Base-by-base conservation (phyloP, 2,329 filamentous ascomycete genomes). In the Colletotrichum musae region DNA sequence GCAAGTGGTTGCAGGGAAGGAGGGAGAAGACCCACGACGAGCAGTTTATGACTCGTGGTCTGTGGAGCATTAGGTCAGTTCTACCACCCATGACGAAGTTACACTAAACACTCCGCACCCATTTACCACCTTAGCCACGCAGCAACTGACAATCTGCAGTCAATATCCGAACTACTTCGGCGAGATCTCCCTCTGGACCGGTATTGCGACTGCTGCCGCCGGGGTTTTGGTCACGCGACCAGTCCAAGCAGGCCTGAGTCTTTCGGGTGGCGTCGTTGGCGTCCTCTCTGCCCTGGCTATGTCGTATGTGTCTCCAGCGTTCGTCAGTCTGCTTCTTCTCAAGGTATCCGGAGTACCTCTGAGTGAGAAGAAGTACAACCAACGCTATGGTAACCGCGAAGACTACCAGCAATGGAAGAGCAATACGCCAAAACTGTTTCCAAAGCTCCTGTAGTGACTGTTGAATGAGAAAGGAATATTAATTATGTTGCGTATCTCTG, bases 161-260 rank as follows among this genome's bases (percentile, higher is more conserved):
- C 80, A 89, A 70, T 89, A 92, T 78, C 91, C 91, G 0, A 92
- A 93, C 75, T 93, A 93, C 80, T 92, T 93, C 76, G 91, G 91
- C n/a, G 91, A 93, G 77, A 85, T 84, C 32, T 91, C 88, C 12
- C 81, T 93, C 39, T 93, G 91, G 91, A 89, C 87, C 0, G 91
- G 91, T 1, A 87, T 93, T 67, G 89, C 91, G 0, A 86, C 88
- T 5, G 79, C 84, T 1, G 85, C 88, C 0, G 88, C 86, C 0
- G 89, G 90, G 1, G 81, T 89, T 1, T 80, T 93, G 57, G 78
- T 86, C 1, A 81, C 82, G 15, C 80, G 78, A n/a, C 84, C 87
- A 0, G 87, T 87, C 2, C 88, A 89, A 76, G 74, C 82, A 2
- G 89, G 86, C 0, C 84, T 93, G 74, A 89, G 89, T 0, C 74